Base-by-base conservation (phyloP, 2,329 filamentous ascomycete species). In the Samsoniella hepiali region DNA sequence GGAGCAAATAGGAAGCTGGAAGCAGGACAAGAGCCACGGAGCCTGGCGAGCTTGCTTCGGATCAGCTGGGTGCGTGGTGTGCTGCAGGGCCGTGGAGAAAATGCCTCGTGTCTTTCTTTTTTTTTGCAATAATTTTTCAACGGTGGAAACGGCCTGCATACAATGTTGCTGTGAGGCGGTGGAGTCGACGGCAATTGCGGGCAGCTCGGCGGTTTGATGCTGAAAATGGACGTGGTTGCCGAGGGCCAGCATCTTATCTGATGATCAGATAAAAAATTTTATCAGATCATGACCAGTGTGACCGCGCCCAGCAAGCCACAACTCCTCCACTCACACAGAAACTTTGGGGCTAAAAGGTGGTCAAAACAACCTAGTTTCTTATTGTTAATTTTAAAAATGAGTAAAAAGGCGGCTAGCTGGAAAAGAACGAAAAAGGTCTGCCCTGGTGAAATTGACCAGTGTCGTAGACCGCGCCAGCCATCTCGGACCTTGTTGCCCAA, bases 221-320 rank as follows among this genome's bases (percentile, higher is more conserved):
- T 49, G 49, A 40, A 64, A 65, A 47, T 31, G 60, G 40, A 63
- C 51, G 38, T 65, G 45, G 54, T 53, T 53, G 61, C 55, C 44
- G 60, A 63, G 60, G 22, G 49, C 44, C 5, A 27, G 40, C 63
- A 67, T 68, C 67, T 68, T 65, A 67, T 68, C 66, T 66, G 66
- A 68, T 68, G 59, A 68, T 68, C 65, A 64, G 65, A 68, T 68
- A 68, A 62, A 55, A 55, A 63, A 4, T 64, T 64, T 65, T 66
- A 66, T 67, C 66, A 62, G 62, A 68, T 66, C 56, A 49, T 22
- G 40, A 36, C 59, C 58, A 54, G 38, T 22, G 17, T 15, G 7
- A 22, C 6, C 50, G 22, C 49, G 13, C 36, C 34, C 40, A 29
- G 59, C 11, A 61, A 55, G 51, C 59, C 59, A 55, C 42, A 54